phyloP scores from a whole-genome alignment of 225 moss, liverwort and hornwort genomes.

The Neckera pumila region DNA sequence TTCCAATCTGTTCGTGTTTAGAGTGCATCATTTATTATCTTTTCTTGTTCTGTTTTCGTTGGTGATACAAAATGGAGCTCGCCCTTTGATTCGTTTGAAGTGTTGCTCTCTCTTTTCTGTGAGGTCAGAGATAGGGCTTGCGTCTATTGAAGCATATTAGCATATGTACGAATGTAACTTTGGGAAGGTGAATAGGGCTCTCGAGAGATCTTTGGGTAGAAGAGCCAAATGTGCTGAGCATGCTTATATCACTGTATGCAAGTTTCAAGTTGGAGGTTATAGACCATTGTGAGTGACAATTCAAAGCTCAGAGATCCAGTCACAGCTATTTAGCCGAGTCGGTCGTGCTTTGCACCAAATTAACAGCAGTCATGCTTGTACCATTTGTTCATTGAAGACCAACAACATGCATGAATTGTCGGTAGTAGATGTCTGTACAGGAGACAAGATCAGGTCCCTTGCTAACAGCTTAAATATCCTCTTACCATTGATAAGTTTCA shows the following conservation, averaged over 20 bases:
- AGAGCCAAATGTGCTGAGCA: neutral
- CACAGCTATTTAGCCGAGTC: neutral
- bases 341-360: neutral
- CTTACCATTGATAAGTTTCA: neutral
- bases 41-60: neutral
- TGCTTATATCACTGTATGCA: neutral
- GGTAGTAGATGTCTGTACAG: no score
- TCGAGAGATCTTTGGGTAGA: neutral
- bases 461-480: neutral
- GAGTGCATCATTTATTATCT: neutral
- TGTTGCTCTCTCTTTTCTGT: neutral
- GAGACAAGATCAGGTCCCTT: neutral
- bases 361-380: neutral
- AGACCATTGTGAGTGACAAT: neutral
- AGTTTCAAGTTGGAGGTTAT: neutral
- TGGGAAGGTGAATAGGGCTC: neutral
- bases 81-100: neutral
- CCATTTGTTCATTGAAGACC: neutral
- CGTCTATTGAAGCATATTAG: neutral
- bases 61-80: neutral
- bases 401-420: no score
- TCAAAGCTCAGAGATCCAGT: neutral
- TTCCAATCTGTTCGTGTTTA: neutral
- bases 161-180: neutral
- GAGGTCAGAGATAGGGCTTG: neutral